Evolutionary conservation across 768 basidiomycete species (phyloP).

Genomic region (Hygrophoropsis aurantiaca): DNA sequence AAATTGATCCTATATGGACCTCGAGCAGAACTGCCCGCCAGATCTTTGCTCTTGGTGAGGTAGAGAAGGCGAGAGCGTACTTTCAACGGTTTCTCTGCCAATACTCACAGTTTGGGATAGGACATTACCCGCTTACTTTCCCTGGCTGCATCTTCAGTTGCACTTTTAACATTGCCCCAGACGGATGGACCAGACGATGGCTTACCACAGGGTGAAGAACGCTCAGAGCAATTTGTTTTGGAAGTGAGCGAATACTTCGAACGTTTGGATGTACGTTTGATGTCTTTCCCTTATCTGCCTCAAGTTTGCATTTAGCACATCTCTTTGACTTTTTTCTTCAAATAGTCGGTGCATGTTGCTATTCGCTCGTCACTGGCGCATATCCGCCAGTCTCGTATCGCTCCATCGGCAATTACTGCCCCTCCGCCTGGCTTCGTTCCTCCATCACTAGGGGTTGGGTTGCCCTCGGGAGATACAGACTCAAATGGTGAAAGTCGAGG

Average conservation of each 20-base stretch:
- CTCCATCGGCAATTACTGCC: slow-evolving; percentile 85
- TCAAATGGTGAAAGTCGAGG: slow-evolving; percentile 48
- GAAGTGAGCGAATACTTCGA: slow-evolving; percentile 88
- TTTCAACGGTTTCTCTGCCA: too few relatives aligned
- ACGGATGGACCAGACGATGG: slow-evolving; percentile 68
- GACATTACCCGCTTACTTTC: slow-evolving; percentile 76
- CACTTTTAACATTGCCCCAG: slow-evolving; percentile 79
- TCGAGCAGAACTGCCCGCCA: slow-evolving; percentile 80
- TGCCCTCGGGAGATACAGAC: slow-evolving; percentile 42
- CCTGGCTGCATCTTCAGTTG: slow-evolving; percentile 75
- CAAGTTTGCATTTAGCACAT: background rate
- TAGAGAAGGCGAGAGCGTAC: slow-evolving; percentile 61
- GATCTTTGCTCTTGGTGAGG: slow-evolving; percentile 76
- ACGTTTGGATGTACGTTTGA: slow-evolving; percentile 64
- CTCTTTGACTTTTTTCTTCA: slow-evolving; percentile 3
- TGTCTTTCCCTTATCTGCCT: background rate
- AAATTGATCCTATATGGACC: slow-evolving; percentile 78
- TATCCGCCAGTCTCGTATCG: slow-evolving; percentile 78
- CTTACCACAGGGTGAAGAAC: slow-evolving; percentile 78
- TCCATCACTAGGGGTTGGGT: slow-evolving; percentile 75
- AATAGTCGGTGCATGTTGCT: slow-evolving; percentile 72
- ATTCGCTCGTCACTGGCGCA: slow-evolving; percentile 80
- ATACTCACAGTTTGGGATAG: slow-evolving; percentile 35
- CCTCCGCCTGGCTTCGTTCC: slow-evolving; percentile 73
- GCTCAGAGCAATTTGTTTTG: slow-evolving; percentile 81